Conservation (phyloP, 2,329 filamentous ascomycete species). For the Fusarium keratoplasticum region DNA sequence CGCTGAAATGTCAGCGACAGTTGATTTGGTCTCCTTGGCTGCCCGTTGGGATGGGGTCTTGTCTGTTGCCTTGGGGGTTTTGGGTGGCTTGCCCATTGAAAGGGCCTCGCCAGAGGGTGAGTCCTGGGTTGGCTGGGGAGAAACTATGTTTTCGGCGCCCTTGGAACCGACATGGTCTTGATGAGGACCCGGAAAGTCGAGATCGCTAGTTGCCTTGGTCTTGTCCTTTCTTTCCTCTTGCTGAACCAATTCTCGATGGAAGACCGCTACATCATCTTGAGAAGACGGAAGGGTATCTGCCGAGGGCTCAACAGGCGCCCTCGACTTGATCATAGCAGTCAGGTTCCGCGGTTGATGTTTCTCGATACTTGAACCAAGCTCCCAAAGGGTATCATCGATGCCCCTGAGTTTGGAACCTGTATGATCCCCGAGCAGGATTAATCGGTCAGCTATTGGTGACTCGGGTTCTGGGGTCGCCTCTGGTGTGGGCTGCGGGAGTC, state of each 20-base stretch:
- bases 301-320: not conserved
- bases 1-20: constrained; percentile 22
- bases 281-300: not conserved
- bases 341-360: not conserved
- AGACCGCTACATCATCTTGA: not conserved
- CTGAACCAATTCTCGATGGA: not conserved
- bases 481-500: constrained; percentile 7
- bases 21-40: constrained; percentile 12
- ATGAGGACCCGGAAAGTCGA: not conserved
- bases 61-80: not conserved
- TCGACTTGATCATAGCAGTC: not conserved
- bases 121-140: not conserved
- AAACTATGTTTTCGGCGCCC: not conserved
- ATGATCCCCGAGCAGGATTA: not conserved
- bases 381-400: not conserved
- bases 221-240: constrained; percentile 25
- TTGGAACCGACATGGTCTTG: not conserved
- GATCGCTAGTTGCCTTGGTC: not conserved
- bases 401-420: not conserved
- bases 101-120: not conserved
- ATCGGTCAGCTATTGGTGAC: not conserved
- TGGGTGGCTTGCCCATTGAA: not conserved
- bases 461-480: constrained; percentile 13
- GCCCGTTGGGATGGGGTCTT: not conserved
- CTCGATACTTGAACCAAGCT: not conserved